Base-by-base conservation (phyloP, 2,329 filamentous ascomycete genomes). In the Colletotrichum cordylinicola region DNA sequence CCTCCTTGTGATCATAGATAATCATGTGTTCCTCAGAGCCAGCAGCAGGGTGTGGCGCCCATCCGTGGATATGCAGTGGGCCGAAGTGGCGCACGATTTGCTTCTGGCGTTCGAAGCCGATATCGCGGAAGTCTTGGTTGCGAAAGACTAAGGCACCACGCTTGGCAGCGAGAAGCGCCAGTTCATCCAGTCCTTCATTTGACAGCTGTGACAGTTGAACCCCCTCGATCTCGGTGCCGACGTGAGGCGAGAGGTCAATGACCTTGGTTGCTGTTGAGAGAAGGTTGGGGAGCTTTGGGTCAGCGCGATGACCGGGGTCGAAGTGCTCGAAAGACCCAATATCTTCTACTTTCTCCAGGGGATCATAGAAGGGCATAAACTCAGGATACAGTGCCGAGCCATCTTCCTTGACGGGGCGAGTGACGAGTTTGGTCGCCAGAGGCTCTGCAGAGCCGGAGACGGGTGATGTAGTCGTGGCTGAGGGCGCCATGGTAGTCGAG, bases 91-190 rank as follows among this genome's bases (percentile, higher is more conserved):
- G 58, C 0, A 61, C 58, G 16, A 81, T 77, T 29, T 80, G 65
- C 67, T 78, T 77, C 69, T 81, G 79, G 7, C 24, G 67, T 52
- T 80, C 79, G 55, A 81, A 78, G 4, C 79, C 79, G 31, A 80
- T 74, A 43, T 78, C 75, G 8, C 71, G 56, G 52, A 81, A 82
- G 56, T 80, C 58, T n/a, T 61, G 58, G 24, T 61, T 61, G 58
- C 78, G 71, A 56, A 80, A 80, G 66, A 79, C 78, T 8, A 80
- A 60, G n/a, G 68, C 76, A 8, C 79, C 79, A 10, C 79, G 74
- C 67, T 79, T 56, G 6, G 79, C 79, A 9, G 78, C 77, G 16
- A 79, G 43, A 8, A 80, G 72, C 8, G 79, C 78, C n/a, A 80
- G 61, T 55, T 80, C 79, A 55, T 80, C 79, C 7, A 79, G 66